phyloP scores from a whole-genome alignment of 2,329 filamentous ascomycete species.

The Nothophaeocryptopus gaeumannii region DNA sequence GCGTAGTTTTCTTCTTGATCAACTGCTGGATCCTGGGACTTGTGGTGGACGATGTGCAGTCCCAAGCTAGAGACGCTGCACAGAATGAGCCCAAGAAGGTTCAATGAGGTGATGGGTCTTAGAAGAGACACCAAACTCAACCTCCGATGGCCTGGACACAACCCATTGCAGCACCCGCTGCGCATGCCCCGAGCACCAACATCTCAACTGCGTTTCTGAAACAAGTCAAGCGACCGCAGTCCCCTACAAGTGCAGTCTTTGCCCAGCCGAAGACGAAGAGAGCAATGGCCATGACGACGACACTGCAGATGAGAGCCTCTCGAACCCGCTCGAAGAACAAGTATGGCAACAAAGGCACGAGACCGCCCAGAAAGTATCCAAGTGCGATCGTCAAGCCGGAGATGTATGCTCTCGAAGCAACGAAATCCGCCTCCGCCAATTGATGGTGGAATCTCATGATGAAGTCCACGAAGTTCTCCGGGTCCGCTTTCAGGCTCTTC shows the following conservation, averaged over 20 bases:
- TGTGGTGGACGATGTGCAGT: slow-evolving; percentile 65
- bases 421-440: slow-evolving; percentile 44
- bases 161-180: slow-evolving; percentile 63
- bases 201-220: slow-evolving; percentile 63
- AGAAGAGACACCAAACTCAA: slow-evolving; percentile 9
- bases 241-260: slow-evolving; percentile 51
- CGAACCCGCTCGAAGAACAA: slow-evolving; percentile 43
- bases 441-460: slow-evolving; percentile 60
- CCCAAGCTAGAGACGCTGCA: neutral
- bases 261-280: slow-evolving; percentile 52
- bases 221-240: slow-evolving; percentile 46
- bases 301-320: slow-evolving; percentile 48
- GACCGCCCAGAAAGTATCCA: slow-evolving; percentile 40
- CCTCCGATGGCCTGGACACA: slow-evolving; percentile 57
- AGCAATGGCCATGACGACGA: slow-evolving; percentile 50
- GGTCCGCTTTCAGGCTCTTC: slow-evolving; percentile 49
- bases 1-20: slow-evolving; percentile 74
- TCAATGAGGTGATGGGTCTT: slow-evolving; percentile 10
- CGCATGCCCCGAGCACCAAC: slow-evolving; percentile 61
- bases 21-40: slow-evolving; percentile 86
- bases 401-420: slow-evolving; percentile 44
- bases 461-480: slow-evolving; percentile 54
- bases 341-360: slow-evolving; percentile 52
- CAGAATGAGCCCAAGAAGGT: slow-evolving; percentile 8
- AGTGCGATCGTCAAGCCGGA: slow-evolving; percentile 42